phyloP scores from a whole-genome alignment of 75 land plant genomes.

The Cunninghamia lanceolata region DNA sequence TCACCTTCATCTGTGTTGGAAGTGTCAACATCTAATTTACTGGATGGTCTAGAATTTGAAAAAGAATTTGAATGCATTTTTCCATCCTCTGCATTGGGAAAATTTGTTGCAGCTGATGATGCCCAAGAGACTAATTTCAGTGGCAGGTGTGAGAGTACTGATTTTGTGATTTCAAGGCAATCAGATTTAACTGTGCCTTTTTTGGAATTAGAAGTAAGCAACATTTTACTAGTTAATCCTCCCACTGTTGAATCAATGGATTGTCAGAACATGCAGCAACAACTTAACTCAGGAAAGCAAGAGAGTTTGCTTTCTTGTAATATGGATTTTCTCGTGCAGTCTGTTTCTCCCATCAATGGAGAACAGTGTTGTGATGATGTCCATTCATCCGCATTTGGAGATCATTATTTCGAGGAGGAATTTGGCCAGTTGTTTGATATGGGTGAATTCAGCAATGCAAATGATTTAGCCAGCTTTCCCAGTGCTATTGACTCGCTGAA shows the following conservation, averaged over 20 bases:
- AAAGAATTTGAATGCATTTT: slow-evolving; percentile 1
- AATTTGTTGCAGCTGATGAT: background rate
- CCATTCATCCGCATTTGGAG: background rate
- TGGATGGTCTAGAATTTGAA: background rate
- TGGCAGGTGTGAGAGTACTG: background rate
- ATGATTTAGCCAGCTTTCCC: background rate
- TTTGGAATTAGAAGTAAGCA: background rate
- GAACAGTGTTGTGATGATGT: background rate
- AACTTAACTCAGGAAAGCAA: background rate
- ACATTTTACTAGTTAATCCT: background rate
- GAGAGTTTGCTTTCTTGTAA: background rate
- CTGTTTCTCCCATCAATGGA: background rate
- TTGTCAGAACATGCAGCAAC: background rate
- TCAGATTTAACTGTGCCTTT: background rate
- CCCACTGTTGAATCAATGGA: background rate
- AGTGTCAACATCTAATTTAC: background rate
- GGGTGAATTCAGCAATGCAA: background rate
- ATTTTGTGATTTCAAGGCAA: background rate
- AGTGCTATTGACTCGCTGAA: background rate
- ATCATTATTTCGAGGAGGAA: slow-evolving; percentile 6
- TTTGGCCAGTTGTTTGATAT: slow-evolving; percentile 7
- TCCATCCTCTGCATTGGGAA: background rate
- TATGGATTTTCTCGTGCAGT: background rate
- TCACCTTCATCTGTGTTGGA: slow-evolving; percentile 11
- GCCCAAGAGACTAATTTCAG: background rate